A percentile compares a stretch with the other conserved stretches of the same genome.
Conservation (phyloP, 352 stramenopile genomes). For the Paralagenidium karlingii region DNA sequence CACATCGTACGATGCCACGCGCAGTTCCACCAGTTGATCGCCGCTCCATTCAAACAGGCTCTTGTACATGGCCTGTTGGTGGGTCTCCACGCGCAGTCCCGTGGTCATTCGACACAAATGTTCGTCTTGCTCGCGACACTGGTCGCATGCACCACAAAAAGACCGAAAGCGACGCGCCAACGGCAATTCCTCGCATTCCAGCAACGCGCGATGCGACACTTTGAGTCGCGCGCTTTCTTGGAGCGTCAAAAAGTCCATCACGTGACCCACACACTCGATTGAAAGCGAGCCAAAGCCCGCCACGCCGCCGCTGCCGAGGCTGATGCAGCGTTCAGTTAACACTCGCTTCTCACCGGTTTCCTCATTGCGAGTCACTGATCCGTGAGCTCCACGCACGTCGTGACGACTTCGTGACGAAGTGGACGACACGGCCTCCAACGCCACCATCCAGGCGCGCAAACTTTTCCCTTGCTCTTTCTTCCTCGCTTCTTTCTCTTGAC, state of each 20-base stretch:
- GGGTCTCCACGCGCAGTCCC: constrained; percentile 8
- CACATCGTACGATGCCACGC: constrained; percentile 30
- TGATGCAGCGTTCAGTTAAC: too few relatives aligned
- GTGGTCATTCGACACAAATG: constrained; percentile 29
- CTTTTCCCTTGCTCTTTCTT: not conserved
- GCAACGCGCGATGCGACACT: constrained; percentile 18
- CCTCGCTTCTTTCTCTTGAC: not conserved
- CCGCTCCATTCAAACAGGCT: constrained; percentile 23
- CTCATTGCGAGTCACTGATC: too few relatives aligned
- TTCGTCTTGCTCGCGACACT: constrained; percentile 21
- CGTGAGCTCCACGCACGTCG: too few relatives aligned
- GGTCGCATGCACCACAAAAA: constrained; percentile 41
- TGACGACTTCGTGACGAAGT: too few relatives aligned
- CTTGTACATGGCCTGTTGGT: constrained; percentile 37
- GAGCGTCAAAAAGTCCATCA: constrained; percentile 43
- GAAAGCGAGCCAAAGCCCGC: constrained; percentile 7
- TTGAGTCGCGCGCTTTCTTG: constrained; percentile 49
- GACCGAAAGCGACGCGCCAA: constrained; percentile 26
- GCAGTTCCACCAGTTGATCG: constrained; percentile 25
- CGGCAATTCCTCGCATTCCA: constrained; percentile 14
- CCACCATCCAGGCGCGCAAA: not conserved
- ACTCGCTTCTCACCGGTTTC: too few relatives aligned
- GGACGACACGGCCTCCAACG: too few relatives aligned
- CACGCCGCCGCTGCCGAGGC: too few relatives aligned
- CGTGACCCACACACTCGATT: constrained; percentile 34